Evolutionary conservation across 805 yeast species (phyloP).

Genomic region (Sugiyamaella chiloensis): DNA sequence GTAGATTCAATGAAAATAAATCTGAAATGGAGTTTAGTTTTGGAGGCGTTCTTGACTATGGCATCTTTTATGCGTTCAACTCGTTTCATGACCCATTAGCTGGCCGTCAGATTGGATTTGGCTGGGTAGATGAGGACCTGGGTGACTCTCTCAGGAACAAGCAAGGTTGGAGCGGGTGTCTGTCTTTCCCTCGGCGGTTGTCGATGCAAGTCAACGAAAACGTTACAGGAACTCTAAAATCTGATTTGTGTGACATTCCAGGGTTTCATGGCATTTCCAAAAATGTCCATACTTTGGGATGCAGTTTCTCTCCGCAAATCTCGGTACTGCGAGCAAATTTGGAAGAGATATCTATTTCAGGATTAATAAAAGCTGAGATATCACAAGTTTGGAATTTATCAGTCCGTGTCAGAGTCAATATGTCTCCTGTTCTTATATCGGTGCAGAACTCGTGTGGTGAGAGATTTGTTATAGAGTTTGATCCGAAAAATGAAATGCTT

Average conservation of each 20-base stretch:
- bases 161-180: slow-evolving; percentile 3
- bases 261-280: neutral
- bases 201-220: neutral
- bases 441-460: neutral
- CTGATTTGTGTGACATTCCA: neutral
- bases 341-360: neutral
- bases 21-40: neutral
- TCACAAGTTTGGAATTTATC: neutral
- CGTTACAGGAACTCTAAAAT: neutral
- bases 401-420: neutral
- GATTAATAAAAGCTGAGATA: neutral
- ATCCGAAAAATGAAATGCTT: neutral
- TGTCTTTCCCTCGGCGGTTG: neutral
- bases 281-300: neutral
- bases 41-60: neutral
- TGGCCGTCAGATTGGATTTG: neutral
- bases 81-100: neutral
- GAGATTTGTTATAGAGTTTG: neutral
- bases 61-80: neutral
- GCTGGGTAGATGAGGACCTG: neutral
- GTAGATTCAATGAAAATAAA: neutral
- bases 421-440: neutral
- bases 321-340: neutral
- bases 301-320: neutral
- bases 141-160: neutral